Base-by-base conservation (phyloP, 2,329 filamentous ascomycete genomes). In the Beauveria sp. region DNA sequence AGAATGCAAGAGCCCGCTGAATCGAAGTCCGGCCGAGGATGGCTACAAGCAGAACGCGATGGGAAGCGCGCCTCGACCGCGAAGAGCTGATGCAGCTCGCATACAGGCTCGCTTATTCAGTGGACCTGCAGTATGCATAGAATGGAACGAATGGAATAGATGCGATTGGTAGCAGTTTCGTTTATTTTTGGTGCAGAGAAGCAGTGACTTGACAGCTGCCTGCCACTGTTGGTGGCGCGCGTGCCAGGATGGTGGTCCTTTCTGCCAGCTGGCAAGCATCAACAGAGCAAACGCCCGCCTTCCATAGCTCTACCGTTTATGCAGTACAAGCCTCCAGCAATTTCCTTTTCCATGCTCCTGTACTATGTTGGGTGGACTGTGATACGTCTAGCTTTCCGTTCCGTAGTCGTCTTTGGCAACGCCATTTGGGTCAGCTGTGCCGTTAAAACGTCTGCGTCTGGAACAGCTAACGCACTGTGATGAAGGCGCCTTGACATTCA, bases 51-150 rank as follows among this genome's bases (percentile, higher is more conserved):
- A 60, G 10, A 54, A 20, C 58, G 50, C 50, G 50, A 54, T 40
- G 58, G 58, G 58, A 60, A 60, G 58, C 58, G 58, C 58, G 58
- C 49, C 58, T 60, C 50, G 26, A 31, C 16, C 58, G 58, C 50
- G 42, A 54, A 26, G 22, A 31, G 57, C 42, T 52, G 42, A 60
- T 38, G 42, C 58, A 42, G 45, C 40, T 40, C 54, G 54, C 38
- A 60, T 60, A 48, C 57, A 45, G 18, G 48, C 8, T 60, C 57
- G 57, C 57, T 52, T 60, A 51, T 52, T 60, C 38, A 20, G 57
- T 52, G 57, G 57, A 26, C 24, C 57, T 34, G 18, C 48, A 45
- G 38, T 4, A 16, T 42, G 56, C 16, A 60, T 60, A 60, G 34
- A 51, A 28, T 26, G 38, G 26, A 26, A 53, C 46, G 26, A 52